phyloP scores from a whole-genome alignment of 164 flowering plant genomes.

The grape (Vitis vinifera) region ASM3070453v1 NC_081811.1:18548001-18548500 shows the following conservation, averaged over 20 bases:
- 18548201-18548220: conserved; percentile 55
- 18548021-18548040: neutral
- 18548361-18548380: conserved; percentile 86
- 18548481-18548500: conserved; percentile 3
- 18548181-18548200: neutral
- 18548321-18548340: conserved; percentile 93
- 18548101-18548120: conserved; percentile 76
- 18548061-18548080: conserved; percentile 81
- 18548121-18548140: conserved; percentile 42
- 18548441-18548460: conserved; percentile 98
- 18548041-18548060: conserved; percentile 72
- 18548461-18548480: conserved; percentile 87
- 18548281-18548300: conserved; percentile 97
- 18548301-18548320: conserved; percentile 92
- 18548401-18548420: conserved; percentile 89
- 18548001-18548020: neutral
- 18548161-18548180: neutral
- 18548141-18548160: neutral
- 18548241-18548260: conserved; percentile 98
- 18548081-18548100: conserved; percentile 75
- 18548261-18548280: conserved; percentile 74
- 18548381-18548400: conserved; percentile 88
- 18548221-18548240: conserved; percentile 95
- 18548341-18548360: conserved; percentile 92
- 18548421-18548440: conserved; percentile 98